phyloP scores from a whole-genome alignment of 1,284 basidiomycete species.

The Heterobasidion occidentale region DNA sequence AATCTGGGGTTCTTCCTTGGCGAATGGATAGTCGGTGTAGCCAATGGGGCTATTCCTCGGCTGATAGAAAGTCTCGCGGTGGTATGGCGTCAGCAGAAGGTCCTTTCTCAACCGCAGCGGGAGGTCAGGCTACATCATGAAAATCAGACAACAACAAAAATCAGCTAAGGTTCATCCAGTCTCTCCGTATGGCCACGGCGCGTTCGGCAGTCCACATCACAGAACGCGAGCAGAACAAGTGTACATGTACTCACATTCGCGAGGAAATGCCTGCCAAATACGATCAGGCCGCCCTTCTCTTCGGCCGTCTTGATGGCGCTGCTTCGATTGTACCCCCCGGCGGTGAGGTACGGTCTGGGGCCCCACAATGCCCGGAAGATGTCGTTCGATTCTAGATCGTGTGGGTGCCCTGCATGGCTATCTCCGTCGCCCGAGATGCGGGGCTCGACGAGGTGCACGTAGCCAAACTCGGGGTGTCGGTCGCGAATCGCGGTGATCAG shows the following conservation, averaged over 20 bases:
- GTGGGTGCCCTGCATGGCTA: not conserved
- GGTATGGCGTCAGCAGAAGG: too few relatives aligned
- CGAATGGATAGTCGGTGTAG: too few relatives aligned
- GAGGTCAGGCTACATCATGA: too few relatives aligned
- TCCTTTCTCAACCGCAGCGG: too few relatives aligned
- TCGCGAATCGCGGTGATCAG: constrained; percentile 27
- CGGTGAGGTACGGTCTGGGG: constrained; percentile 21
- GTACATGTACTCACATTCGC: constrained; percentile 25
- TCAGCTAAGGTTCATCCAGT: too few relatives aligned
- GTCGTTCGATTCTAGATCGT: constrained; percentile 18
- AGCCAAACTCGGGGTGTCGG: constrained; percentile 39
- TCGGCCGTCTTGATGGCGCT: constrained; percentile 20
- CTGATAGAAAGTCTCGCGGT: too few relatives aligned
- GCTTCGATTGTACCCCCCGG: constrained; percentile 27
- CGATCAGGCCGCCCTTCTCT: constrained; percentile 29
- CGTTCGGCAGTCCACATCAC: not conserved
- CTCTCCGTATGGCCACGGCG: too few relatives aligned
- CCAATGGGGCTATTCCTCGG: too few relatives aligned
- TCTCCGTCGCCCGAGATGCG: not conserved
- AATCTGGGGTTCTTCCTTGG: too few relatives aligned
- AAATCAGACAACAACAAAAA: not conserved
- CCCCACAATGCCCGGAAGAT: constrained; percentile 27
- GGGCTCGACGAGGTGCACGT: constrained; percentile 22
- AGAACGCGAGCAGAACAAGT: not conserved
- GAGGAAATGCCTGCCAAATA: constrained; percentile 43